Conservation (phyloP, 225 moss, liverwort and hornwort species). For the Physcomitrellopsis africana region DNA sequence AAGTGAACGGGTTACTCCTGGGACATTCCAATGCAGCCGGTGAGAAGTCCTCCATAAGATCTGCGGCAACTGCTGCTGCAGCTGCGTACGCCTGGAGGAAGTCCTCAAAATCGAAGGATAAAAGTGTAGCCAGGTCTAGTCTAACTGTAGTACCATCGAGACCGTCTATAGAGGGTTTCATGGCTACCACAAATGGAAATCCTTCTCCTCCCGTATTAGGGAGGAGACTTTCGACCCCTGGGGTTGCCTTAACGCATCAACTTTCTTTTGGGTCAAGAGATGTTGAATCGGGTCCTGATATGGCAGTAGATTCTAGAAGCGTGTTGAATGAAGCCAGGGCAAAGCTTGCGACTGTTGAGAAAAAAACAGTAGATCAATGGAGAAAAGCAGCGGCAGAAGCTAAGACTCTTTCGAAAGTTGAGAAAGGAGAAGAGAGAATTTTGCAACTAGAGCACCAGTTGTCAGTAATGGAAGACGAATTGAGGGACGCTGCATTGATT, state of each 20-base stretch:
- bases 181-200: slow-evolving; percentile 42
- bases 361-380: slow-evolving; percentile 85
- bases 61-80: slow-evolving; percentile 67
- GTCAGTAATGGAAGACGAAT: slow-evolving; percentile 75
- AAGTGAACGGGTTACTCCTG: slow-evolving; percentile 54
- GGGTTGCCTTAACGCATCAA: slow-evolving; percentile 42
- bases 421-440: slow-evolving; percentile 73
- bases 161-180: slow-evolving; percentile 44
- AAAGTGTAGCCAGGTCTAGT: slow-evolving; percentile 42
- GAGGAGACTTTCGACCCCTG: slow-evolving; percentile 48
- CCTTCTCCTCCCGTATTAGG: slow-evolving; percentile 54
- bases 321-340: slow-evolving; percentile 90
- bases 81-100: slow-evolving; percentile 74
- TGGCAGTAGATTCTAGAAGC: slow-evolving; percentile 64
- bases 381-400: slow-evolving; percentile 81
- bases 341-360: slow-evolving; percentile 87
- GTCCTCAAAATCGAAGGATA: slow-evolving; percentile 53
- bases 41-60: slow-evolving; percentile 51
- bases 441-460: slow-evolving; percentile 59
- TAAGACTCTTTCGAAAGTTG: slow-evolving; percentile 65
- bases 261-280: slow-evolving; percentile 54
- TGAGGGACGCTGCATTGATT: slow-evolving; percentile 83
- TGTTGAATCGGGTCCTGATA: slow-evolving; percentile 43
- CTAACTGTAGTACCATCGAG: slow-evolving; percentile 58
- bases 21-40: slow-evolving; percentile 39